Conservation (phyloP, 139 green algal genomes). For the Chlorella sorokiniana region DNA sequence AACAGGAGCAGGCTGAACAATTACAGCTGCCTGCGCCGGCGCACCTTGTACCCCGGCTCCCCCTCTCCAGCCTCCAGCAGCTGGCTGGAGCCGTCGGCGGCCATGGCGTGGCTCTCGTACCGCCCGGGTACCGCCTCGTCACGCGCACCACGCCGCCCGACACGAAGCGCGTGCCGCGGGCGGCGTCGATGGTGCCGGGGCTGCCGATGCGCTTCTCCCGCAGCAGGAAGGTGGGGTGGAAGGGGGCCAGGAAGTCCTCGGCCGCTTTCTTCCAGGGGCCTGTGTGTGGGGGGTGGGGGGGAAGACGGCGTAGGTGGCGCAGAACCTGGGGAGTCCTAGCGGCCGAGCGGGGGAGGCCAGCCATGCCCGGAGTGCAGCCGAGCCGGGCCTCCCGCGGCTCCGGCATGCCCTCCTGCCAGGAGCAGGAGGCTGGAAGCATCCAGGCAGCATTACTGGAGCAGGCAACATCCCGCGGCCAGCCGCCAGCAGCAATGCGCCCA, state of each 20-base stretch:
- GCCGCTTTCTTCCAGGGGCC: constrained; percentile 57
- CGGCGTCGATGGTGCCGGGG: constrained; percentile 46
- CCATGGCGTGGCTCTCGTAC: constrained; percentile 43
- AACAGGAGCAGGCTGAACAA: not conserved
- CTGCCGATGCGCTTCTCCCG: constrained; percentile 62
- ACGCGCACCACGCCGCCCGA: constrained; percentile 54
- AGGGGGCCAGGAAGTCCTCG: constrained; percentile 59
- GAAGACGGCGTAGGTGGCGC: not conserved
- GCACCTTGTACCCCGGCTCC: constrained; percentile 47
- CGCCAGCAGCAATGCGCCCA: too few relatives aligned
- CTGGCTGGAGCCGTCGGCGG: constrained; percentile 54
- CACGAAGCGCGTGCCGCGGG: constrained; percentile 46
- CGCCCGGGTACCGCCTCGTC: constrained; percentile 29
- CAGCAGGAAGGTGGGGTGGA: constrained; percentile 41
- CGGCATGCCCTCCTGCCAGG: too few relatives aligned
- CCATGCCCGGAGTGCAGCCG: too few relatives aligned
- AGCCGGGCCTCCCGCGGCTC: too few relatives aligned
- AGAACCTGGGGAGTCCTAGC: not conserved
- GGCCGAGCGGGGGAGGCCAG: too few relatives aligned
- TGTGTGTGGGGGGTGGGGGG: not conserved
- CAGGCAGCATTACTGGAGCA: too few relatives aligned
- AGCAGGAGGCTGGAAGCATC: too few relatives aligned
- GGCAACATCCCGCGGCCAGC: too few relatives aligned
- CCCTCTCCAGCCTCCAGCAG: constrained; percentile 29
- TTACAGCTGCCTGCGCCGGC: not conserved